phyloP scores from a whole-genome alignment of 2,329 filamentous ascomycete genomes.

The Aspergillus alliaceus region DNA sequence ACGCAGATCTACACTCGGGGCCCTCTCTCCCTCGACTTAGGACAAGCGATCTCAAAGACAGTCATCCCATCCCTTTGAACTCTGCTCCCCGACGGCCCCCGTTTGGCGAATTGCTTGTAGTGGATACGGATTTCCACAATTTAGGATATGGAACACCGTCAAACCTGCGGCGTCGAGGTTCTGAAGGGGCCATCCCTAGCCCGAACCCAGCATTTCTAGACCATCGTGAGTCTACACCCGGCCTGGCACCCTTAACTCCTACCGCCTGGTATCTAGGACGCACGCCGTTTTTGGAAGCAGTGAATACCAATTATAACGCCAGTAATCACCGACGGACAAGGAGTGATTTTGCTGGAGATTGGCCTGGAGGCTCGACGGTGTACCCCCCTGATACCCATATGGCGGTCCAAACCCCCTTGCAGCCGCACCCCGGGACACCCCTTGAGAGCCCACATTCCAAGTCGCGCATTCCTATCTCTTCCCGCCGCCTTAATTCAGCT shows the following conservation, averaged over 20 bases:
- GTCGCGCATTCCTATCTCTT: slow-evolving; percentile 48
- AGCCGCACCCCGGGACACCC: slow-evolving; percentile 25
- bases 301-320: slow-evolving; percentile 27
- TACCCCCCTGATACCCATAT: slow-evolving; percentile 33
- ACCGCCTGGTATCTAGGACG: slow-evolving; percentile 64
- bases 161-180: slow-evolving; percentile 60
- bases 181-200: slow-evolving; percentile 67
- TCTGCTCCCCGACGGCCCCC: slow-evolving; percentile 56
- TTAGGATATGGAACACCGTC: slow-evolving; percentile 60
- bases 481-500: slow-evolving; percentile 39
- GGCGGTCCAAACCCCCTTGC: slow-evolving; percentile 34
- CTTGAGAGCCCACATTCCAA: slow-evolving; percentile 35
- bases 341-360: slow-evolving; percentile 58
- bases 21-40: slow-evolving; percentile 3
- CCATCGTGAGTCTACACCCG: slow-evolving; percentile 39
- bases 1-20: slow-evolving; percentile 5
- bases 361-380: slow-evolving; percentile 26
- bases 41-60: slow-evolving; percentile 5
- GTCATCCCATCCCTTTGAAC: slow-evolving; percentile 20
- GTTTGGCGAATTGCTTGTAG: slow-evolving; percentile 73
- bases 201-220: slow-evolving; percentile 46
- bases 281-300: slow-evolving; percentile 44
- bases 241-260: slow-evolving; percentile 62
- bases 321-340: slow-evolving; percentile 40
- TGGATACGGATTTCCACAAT: slow-evolving; percentile 54